A percentile compares a stretch with the other conserved stretches of the same genome.
Conservation (phyloP, 129 eudicot species). For the Saposhnikovia divaricata region DNA sequence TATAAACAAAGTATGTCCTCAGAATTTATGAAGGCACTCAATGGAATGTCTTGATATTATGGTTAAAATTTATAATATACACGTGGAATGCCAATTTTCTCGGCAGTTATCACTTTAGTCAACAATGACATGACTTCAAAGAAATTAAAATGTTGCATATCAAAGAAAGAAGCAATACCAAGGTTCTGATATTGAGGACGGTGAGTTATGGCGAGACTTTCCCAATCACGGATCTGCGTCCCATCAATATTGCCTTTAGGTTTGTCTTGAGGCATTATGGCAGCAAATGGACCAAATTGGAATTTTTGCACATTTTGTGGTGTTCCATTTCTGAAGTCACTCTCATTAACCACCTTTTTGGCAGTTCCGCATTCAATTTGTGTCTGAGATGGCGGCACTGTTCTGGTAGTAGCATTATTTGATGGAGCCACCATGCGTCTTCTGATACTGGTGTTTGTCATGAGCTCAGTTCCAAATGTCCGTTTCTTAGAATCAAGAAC, state of each 20-base stretch:
- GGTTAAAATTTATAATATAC: too few relatives aligned
- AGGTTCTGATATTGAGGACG: neutral
- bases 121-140: too few relatives aligned
- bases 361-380: constrained; percentile 23
- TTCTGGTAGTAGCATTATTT: constrained; percentile 15
- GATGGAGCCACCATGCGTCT: constrained; percentile 29
- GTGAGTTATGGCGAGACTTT: neutral
- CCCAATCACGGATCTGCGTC: neutral
- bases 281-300: constrained; percentile 59
- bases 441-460: constrained; percentile 48
- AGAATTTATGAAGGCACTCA: too few relatives aligned
- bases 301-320: constrained; percentile 18
- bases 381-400: constrained; percentile 15
- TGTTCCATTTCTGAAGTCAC: constrained; percentile 12
- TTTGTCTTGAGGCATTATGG: constrained; percentile 31
- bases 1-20: too few relatives aligned
- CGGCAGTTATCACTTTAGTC: too few relatives aligned
- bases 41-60: too few relatives aligned
- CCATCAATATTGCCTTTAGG: neutral
- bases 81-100: too few relatives aligned
- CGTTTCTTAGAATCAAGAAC: constrained; percentile 53
- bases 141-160: too few relatives aligned
- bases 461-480: constrained; percentile 78
- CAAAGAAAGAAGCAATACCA: neutral
- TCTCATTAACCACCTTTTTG: constrained; percentile 18